phyloP scores from a whole-genome alignment of 139 green algal genomes.

The Mychonastes homosphaera region DNA sequence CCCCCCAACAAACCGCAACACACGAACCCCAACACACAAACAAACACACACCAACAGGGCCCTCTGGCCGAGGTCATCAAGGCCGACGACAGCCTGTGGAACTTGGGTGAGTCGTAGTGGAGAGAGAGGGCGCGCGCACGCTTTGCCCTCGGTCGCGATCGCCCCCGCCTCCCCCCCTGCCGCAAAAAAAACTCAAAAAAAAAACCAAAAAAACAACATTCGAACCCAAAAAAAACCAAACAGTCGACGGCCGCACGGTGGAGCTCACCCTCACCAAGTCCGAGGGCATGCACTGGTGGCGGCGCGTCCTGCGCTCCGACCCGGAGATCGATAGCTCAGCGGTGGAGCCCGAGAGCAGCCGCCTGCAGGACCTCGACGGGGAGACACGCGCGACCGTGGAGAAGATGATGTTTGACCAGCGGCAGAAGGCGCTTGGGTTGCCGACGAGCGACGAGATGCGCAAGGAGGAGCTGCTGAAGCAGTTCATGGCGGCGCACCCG shows the following conservation, averaged over 20 bases:
- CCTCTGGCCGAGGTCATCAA: slow-evolving; percentile 65
- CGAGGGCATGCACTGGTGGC: slow-evolving; percentile 91
- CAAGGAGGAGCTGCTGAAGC: slow-evolving; percentile 87
- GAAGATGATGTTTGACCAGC: slow-evolving; percentile 94
- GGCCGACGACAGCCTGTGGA: slow-evolving; percentile 87
- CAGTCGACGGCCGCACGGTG: slow-evolving; percentile 34
- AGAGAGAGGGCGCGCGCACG: not conserved
- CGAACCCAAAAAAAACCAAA: too few species aligned
- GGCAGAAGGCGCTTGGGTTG: slow-evolving; percentile 88
- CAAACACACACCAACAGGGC: slow-evolving; percentile 39
- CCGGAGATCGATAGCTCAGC: slow-evolving; percentile 81
- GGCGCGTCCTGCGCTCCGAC: slow-evolving; percentile 60
- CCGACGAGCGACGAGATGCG: slow-evolving; percentile 87
- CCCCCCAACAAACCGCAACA: not conserved
- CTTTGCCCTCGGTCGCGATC: not conserved
- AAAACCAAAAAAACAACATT: too few species aligned
- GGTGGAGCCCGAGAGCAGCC: slow-evolving; percentile 90
- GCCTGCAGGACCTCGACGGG: slow-evolving; percentile 85
- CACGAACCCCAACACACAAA: not conserved
- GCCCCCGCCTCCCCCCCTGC: too few species aligned
- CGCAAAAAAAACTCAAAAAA: too few species aligned
- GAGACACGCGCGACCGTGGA: slow-evolving; percentile 89
- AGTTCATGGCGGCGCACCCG: slow-evolving; percentile 91
- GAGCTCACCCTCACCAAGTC: slow-evolving; percentile 79
- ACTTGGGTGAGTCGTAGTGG: slow-evolving; percentile 27